Evolutionary conservation across 192 early-diverging fungal genomes (phyloP).

Genomic region (Chytriomyces sp.): DNA sequence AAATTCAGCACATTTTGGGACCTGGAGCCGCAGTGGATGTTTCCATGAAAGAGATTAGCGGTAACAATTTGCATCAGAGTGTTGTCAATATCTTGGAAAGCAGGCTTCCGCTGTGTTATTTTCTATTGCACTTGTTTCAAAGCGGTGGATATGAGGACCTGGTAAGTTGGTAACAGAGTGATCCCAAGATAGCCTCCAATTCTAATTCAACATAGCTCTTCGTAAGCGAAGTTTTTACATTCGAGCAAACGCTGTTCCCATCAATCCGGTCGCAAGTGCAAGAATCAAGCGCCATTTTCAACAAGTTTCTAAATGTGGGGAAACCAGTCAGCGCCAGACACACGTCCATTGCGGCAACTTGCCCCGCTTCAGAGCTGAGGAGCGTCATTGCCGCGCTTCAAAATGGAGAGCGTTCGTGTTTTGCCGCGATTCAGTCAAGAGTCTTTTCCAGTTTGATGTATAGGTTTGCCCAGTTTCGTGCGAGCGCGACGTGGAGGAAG

Average conservation of each 20-base stretch:
- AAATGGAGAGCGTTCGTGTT: conserved; percentile 8
- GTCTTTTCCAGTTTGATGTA: conserved; percentile 13
- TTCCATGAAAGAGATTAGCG: conserved; percentile 31
- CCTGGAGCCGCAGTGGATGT: conserved; percentile 18
- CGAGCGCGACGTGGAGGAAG: conserved; percentile 5
- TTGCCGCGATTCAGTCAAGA: conserved; percentile 15
- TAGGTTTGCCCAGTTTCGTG: conserved; percentile 14
- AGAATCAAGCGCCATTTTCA: conserved; percentile 12
- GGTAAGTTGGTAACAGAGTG: conserved; percentile 12
- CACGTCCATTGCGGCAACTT: neutral
- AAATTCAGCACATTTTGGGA: conserved; percentile 19
- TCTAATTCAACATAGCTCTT: conserved; percentile 26
- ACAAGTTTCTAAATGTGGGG: conserved; percentile 12
- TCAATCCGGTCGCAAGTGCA: conserved; percentile 3
- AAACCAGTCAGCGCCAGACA: neutral
- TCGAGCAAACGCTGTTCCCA: conserved; percentile 36
- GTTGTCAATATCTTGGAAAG: conserved; percentile 20
- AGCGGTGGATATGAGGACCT: conserved; percentile 21
- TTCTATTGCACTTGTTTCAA: conserved; percentile 32
- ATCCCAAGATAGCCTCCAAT: neutral
- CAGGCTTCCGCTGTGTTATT: conserved; percentile 37
- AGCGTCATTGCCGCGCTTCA: conserved; percentile 14
- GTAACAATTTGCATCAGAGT: neutral
- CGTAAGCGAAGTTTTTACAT: conserved; percentile 31
- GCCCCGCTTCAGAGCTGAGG: neutral